A percentile compares a stretch with the other conserved stretches of the same genome.
These are phyloP conservation scores for Eimeria praecox DNA, from an alignment of 169 alveolate genomes.

Conservation along the genomic window DNA sequence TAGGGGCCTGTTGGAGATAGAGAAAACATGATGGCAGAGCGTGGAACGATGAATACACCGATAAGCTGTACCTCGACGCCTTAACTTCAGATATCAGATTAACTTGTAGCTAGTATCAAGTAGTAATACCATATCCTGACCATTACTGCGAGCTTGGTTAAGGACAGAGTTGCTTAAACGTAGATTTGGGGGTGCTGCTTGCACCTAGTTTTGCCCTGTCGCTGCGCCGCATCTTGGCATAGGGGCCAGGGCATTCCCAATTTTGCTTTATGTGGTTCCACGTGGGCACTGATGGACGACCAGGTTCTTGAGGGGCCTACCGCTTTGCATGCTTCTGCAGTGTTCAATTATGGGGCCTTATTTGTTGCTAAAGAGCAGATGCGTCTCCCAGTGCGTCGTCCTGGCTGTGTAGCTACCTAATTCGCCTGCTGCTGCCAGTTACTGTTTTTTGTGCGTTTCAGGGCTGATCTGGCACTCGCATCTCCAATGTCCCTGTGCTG, in stretches of 20 bases:
- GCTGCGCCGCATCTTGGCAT: background rate
- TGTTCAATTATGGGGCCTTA: background rate
- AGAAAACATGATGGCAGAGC: too few relatives aligned
- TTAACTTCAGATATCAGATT: too few relatives aligned
- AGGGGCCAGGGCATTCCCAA: background rate
- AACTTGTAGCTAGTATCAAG: too few relatives aligned
- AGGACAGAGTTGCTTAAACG: background rate
- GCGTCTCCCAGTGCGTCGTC: background rate
- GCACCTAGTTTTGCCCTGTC: background rate
- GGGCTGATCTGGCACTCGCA: background rate
- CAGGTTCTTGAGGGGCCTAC: background rate
- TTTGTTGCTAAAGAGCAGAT: background rate
- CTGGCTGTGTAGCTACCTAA: background rate
- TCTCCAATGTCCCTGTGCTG: too few relatives aligned
- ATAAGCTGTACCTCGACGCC: too few relatives aligned
- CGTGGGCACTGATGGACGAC: background rate
- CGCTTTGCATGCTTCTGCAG: background rate
- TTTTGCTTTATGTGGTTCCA: background rate
- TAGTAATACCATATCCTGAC: too few relatives aligned
- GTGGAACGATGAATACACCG: too few relatives aligned
- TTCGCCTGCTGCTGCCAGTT: background rate
- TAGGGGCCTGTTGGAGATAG: too few relatives aligned
- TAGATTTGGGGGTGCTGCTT: background rate
- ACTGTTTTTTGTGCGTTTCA: background rate
- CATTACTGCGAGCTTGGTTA: background rate